phyloP scores from a whole-genome alignment of 108 stramenopile genomes.

The Cyclotella cryptica region DNA sequence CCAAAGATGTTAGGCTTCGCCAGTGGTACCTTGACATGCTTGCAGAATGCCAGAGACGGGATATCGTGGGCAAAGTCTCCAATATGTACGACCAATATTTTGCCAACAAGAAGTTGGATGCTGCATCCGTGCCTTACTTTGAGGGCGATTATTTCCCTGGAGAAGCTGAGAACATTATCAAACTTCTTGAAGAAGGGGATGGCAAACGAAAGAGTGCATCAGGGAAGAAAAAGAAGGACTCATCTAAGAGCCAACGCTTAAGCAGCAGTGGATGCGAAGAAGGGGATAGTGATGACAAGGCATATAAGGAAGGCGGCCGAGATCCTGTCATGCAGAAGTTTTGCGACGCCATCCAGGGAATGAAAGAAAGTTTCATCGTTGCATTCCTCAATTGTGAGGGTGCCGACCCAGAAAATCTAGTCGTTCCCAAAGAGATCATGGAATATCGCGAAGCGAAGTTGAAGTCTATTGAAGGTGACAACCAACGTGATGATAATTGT shows the following conservation, averaged over 20 bases:
- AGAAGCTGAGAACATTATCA: conserved; percentile 98
- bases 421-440: conserved; percentile 74
- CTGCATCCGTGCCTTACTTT: conserved; percentile 93
- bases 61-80: conserved; percentile 86
- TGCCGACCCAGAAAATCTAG: conserved; percentile 76
- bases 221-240: conserved; percentile 72
- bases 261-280: conserved; percentile 65
- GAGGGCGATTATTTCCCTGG: conserved; percentile 99
- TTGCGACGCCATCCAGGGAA: conserved; percentile 92
- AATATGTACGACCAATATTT: conserved; percentile 98
- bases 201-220: conserved; percentile 67
- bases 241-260: conserved; percentile 62
- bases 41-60: conserved; percentile 85
- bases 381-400: conserved; percentile 92
- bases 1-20: conserved; percentile 86
- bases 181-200: conserved; percentile 80
- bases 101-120: conserved; percentile 78
- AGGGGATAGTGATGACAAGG: conserved; percentile 56
- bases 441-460: conserved; percentile 59
- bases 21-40: conserved; percentile 98
- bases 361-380: conserved; percentile 98
- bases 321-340: conserved; percentile 96
- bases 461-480: conserved; percentile 5
- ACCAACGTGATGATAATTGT: conserved; percentile 6
- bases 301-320: conserved; percentile 66